Evolutionary conservation across 1,284 basidiomycete species (phyloP).

Genomic region (Bjerkandera adusta): DNA sequence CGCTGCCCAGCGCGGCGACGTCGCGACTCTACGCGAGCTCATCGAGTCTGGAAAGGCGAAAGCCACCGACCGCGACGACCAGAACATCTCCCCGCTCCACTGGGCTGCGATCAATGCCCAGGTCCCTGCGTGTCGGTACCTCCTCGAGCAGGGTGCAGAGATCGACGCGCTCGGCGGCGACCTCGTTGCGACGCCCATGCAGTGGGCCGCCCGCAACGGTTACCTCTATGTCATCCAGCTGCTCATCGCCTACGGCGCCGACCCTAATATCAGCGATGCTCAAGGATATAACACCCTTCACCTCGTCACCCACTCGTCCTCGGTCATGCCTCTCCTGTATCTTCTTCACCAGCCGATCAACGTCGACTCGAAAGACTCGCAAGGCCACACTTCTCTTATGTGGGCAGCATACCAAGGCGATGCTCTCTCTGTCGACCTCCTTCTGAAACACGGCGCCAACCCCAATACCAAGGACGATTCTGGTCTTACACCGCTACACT

Average conservation of each 20-base stretch:
- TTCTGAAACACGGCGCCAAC: slow-evolving; percentile 87
- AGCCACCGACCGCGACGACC: slow-evolving; percentile 81
- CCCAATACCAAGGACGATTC: slow-evolving; percentile 75
- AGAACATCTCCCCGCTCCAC: slow-evolving; percentile 94
- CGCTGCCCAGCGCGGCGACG: slow-evolving; percentile 87
- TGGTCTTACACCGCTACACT: slow-evolving; percentile 91
- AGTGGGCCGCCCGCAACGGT: slow-evolving; percentile 97
- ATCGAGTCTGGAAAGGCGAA: slow-evolving; percentile 72
- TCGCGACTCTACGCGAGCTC: slow-evolving; percentile 63
- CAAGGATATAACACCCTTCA: slow-evolving; percentile 98
- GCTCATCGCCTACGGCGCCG: slow-evolving; percentile 85
- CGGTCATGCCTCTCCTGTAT: slow-evolving; percentile 92
- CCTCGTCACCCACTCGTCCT: slow-evolving; percentile 91
- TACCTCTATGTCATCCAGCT: slow-evolving; percentile 95
- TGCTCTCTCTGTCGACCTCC: slow-evolving; percentile 88
- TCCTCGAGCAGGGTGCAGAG: slow-evolving; percentile 93
- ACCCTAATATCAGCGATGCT: slow-evolving; percentile 87
- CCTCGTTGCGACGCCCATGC: slow-evolving; percentile 92
- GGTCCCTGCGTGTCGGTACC: slow-evolving; percentile 70
- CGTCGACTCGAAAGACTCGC: slow-evolving; percentile 85
- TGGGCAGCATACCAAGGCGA: slow-evolving; percentile 99
- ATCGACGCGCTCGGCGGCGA: slow-evolving; percentile 95
- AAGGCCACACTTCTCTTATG: slow-evolving; percentile 96
- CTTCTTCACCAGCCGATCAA: slow-evolving; percentile 89
- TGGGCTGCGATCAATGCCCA: slow-evolving; percentile 98